A percentile compares a stretch with the other conserved stretches of the same genome.
phyloP scores from a whole-genome alignment of 805 yeast genomes.

The Schwanniomyces sp. region DNA sequence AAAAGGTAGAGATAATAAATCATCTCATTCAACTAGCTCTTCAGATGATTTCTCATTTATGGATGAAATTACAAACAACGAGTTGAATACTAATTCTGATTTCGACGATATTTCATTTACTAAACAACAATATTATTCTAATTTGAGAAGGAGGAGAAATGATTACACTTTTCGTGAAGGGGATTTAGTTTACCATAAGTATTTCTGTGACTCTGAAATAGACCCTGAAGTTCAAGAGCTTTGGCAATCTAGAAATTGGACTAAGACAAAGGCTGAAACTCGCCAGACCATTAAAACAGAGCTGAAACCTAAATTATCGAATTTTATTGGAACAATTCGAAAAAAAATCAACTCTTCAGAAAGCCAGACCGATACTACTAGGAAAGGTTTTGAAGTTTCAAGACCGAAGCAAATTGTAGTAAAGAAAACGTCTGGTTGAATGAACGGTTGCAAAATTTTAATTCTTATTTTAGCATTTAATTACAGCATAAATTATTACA shows the following conservation, averaged over 20 bases:
- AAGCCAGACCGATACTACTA: not conserved
- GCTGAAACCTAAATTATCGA: not conserved
- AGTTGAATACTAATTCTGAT: not conserved
- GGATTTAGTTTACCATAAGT: constrained; percentile 49
- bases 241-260: constrained; percentile 48
- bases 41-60: not conserved
- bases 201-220: constrained; percentile 37
- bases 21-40: not conserved
- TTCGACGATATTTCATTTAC: constrained; percentile 9
- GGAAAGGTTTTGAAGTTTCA: constrained; percentile 31
- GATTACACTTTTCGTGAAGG: constrained; percentile 65
- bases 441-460: not conserved
- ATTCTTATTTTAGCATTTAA: not conserved
- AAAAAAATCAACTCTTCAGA: not conserved
- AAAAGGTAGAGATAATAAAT: not conserved
- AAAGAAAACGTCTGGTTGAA: not conserved
- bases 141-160: constrained; percentile 20
- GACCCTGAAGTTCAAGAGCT: constrained; percentile 53
- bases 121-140: constrained; percentile 15
- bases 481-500: not conserved
- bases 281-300: not conserved
- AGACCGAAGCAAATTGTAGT: constrained; percentile 33
- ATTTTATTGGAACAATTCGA: not conserved
- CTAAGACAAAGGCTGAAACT: not conserved
- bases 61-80: not conserved